Evolutionary conservation across 2,329 filamentous ascomycete species (phyloP).

Genomic region (Talaromyces piceae): DNA sequence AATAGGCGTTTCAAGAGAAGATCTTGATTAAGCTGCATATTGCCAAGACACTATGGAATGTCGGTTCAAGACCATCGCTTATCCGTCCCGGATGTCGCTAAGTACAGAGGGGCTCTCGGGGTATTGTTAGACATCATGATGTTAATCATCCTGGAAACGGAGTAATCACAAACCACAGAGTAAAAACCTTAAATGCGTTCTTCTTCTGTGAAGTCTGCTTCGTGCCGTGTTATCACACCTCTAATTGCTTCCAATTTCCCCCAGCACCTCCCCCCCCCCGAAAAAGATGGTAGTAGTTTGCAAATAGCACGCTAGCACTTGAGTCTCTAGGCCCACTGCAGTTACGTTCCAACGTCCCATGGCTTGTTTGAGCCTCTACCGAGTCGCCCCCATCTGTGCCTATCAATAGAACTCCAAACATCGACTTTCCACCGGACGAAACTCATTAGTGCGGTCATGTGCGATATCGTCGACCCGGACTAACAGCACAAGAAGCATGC

Average conservation of each 20-base stretch:
- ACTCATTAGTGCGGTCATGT: too few relatives aligned
- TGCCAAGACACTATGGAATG: background rate
- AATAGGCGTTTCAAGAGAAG: background rate
- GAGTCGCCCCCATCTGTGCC: background rate
- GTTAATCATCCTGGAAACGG: too few relatives aligned
- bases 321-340: background rate
- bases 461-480: too few relatives aligned
- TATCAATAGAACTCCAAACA: background rate
- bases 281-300: too few relatives aligned
- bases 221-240: too few relatives aligned
- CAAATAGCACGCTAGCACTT: too few relatives aligned
- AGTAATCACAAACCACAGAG: too few relatives aligned
- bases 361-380: background rate
- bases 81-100: background rate
- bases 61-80: background rate
- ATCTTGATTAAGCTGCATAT: background rate
- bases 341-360: background rate
- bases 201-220: background rate
- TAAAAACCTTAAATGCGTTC: too few relatives aligned
- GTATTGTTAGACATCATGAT: too few relatives aligned
- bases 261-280: too few relatives aligned
- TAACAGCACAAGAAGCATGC: background rate
- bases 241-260: background rate
- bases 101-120: background rate
- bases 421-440: too few relatives aligned